Evolutionary conservation across 345 rosid species (phyloP), one percentile per base, ranked within the genome.

Genomic region (Orychophragmus violaceus): DNA sequence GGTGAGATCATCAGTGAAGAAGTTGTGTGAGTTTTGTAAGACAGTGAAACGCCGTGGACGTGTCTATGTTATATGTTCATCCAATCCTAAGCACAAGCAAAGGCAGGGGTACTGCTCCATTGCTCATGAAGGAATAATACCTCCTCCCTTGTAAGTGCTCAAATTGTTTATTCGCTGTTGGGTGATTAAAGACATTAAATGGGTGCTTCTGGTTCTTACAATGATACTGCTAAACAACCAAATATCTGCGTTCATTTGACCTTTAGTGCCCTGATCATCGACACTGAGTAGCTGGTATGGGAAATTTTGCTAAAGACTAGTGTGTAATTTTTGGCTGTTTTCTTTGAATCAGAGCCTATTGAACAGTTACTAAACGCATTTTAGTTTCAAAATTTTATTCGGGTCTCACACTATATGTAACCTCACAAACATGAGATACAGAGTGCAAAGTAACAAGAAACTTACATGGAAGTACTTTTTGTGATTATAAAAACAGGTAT

Each of bases 1-100:
- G 96, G 96, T 90, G 60, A 79, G 93, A 23, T 87, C 97, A n/a
- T 94, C 95, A 5, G 93, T 90, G 82, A 94, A 94, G 83, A 94
- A 90, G 85, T 74, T 89, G 93, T 88, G 97, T 62, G 95, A 94
- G 76, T 94, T 85, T 50, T 94, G 97, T 68, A 82, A 74, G 77
- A 85, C 87, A 14, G 80, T 90, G 58, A 90, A 88, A 76, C 95
- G 95, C 13, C 88, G 96, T 18, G 97, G 99, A 52, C 89, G 91
- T 32, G 87, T 90, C 0, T 87, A 82, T 62, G 85, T 90, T 5
- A 66, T 85, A 3, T 94, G 97, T 79, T 63, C 79, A 33, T 66
- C 91, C 17, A 83, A 94, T 76, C 95, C 95, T 45, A 80, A 88
- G 84, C 99, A 94, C 78, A 87, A 94, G 93, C 99, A 94, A 72